Percentiles rank a stretch among this genome's conserved stretches.
phyloP scores from a whole-genome alignment of 2,329 filamentous ascomycete genomes.

The Aureobasidium sp. region DNA sequence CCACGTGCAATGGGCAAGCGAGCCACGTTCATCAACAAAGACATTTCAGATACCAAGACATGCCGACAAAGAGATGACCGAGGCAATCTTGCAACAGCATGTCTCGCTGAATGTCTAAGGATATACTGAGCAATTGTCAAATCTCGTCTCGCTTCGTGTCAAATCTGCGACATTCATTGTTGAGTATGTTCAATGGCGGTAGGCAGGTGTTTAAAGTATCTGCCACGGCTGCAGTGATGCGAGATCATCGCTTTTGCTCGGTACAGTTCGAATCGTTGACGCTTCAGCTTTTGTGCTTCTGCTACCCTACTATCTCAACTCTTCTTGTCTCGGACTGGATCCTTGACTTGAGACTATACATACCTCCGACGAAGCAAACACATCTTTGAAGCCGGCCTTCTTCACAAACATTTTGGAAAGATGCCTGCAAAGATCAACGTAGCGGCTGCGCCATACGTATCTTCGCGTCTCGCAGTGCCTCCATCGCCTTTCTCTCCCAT shows the following conservation, averaged over 20 bases:
- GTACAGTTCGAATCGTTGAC: not conserved
- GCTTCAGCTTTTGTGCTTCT: not conserved
- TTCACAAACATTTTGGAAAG: not conserved
- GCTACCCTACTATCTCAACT: not conserved
- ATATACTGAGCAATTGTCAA: constrained; percentile 1
- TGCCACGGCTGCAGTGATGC: not conserved
- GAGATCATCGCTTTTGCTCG: not conserved
- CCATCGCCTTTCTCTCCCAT: constrained; percentile 39
- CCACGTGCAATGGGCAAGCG: not conserved
- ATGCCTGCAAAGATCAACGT: constrained; percentile 30
- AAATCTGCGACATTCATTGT: constrained; percentile 10
- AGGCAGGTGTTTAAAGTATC: not conserved
- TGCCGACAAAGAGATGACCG: not conserved
- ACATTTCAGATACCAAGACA: not conserved
- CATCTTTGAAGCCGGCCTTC: constrained; percentile 3
- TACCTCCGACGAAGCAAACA: not conserved
- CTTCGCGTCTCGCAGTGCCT: constrained; percentile 38
- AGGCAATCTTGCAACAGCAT: not conserved
- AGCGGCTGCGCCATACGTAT: constrained; percentile 35
- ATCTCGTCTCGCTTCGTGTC: not conserved
- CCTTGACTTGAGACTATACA: not conserved
- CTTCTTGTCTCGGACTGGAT: constrained; percentile 6
- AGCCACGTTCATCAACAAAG: not conserved
- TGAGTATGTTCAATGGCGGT: not conserved
- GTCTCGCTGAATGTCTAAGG: not conserved